A percentile compares a stretch with the other conserved stretches of the same genome.
Evolutionary conservation across 2,329 filamentous ascomycete species (phyloP).

Genomic region (Monosporascus sp.): DNA sequence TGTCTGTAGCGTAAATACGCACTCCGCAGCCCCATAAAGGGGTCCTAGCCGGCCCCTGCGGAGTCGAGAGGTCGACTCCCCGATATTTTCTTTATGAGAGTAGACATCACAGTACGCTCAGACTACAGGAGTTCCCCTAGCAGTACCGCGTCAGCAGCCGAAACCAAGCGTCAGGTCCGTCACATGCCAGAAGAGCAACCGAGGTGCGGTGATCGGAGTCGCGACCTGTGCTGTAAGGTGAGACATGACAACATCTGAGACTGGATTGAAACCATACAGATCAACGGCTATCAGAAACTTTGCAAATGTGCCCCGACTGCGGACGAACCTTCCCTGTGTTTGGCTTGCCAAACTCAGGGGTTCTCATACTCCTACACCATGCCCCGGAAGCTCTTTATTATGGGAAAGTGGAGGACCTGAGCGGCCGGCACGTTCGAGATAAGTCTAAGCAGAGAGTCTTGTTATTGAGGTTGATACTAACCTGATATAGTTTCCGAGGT

Average conservation of each 20-base stretch:
- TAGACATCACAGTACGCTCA: neutral
- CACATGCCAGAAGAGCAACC: constrained; percentile 30
- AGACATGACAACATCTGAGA: no score
- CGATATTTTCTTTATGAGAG: constrained; percentile 4
- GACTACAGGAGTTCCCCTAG: neutral
- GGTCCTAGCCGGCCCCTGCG: neutral
- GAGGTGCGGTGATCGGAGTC: constrained; percentile 31
- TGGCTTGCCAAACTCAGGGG: constrained; percentile 28
- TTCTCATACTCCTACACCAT: constrained; percentile 29
- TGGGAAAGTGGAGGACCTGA: constrained; percentile 31
- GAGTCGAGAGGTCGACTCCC: neutral
- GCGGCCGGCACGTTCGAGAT: constrained; percentile 24
- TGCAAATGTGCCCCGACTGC: constrained; percentile 30
- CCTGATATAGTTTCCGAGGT: constrained; percentile 24
- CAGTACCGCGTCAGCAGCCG: constrained; percentile 3
- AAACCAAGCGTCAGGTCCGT: constrained; percentile 24
- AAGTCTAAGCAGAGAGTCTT: neutral
- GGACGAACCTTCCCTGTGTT: constrained; percentile 23
- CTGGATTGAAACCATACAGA: neutral
- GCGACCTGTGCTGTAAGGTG: constrained; percentile 31
- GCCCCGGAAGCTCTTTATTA: constrained; percentile 32
- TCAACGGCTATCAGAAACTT: constrained; percentile 18
- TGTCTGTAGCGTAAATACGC: no score
- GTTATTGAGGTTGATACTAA: neutral
- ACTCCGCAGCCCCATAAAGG: no score